phyloP scores from a whole-genome alignment of 345 rosid genomes.

The Rubroshorea leprosula region DNA sequence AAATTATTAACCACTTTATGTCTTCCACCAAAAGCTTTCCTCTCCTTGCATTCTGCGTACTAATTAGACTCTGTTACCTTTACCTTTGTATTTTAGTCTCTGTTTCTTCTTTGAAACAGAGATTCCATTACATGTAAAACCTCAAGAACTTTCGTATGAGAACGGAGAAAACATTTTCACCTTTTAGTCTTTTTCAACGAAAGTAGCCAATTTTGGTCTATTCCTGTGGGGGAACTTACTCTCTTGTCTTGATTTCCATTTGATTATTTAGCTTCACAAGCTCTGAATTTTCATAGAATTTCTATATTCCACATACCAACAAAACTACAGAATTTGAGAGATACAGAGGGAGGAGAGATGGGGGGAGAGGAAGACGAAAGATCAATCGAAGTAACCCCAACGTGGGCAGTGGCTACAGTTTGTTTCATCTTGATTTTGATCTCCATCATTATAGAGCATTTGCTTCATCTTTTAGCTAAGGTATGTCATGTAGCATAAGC shows the following conservation, averaged over 20 bases:
- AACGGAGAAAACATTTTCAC: too few relatives aligned
- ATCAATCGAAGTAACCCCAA: slow-evolving; percentile 54
- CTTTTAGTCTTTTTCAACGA: too few relatives aligned
- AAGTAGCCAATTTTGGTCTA: too few relatives aligned
- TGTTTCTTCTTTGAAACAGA: too few relatives aligned
- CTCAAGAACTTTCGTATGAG: too few relatives aligned
- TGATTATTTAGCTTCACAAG: not conserved
- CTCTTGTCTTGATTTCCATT: too few relatives aligned
- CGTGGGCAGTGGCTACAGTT: slow-evolving; percentile 86
- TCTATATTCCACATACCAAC: not conserved
- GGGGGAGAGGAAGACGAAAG: slow-evolving; percentile 23
- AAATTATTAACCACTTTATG: not conserved
- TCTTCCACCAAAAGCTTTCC: not conserved
- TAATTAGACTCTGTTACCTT: not conserved
- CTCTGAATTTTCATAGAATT: too few relatives aligned
- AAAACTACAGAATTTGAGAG: not conserved
- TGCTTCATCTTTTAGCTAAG: slow-evolving; percentile 49
- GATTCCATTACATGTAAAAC: too few relatives aligned
- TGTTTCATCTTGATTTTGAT: slow-evolving; percentile 51
- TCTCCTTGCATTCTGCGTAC: not conserved
- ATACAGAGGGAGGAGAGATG: slow-evolving; percentile 9
- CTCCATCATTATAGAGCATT: slow-evolving; percentile 54
- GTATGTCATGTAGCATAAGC: slow-evolving; percentile 16
- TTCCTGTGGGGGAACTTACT: too few relatives aligned
- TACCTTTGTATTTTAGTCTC: too few relatives aligned